A percentile compares a stretch with the other conserved stretches of the same genome.
These are phyloP conservation scores for Schizonepeta tenuifolia DNA, from an alignment of 257 asterid genomes.

Conservation along the genomic window DNA sequence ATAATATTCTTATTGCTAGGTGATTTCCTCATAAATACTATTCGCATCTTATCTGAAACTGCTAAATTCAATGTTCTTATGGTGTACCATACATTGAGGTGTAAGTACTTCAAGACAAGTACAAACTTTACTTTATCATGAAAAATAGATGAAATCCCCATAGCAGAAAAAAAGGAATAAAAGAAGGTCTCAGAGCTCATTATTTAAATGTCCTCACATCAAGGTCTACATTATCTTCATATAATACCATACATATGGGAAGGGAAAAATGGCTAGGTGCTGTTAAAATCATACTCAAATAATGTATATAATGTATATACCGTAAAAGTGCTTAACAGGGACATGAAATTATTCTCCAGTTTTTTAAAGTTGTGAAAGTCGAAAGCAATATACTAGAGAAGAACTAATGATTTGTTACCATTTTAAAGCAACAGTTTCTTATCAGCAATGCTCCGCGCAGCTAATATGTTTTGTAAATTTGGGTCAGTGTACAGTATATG, in stretches of 20 bases:
- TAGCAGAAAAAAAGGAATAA: background rate
- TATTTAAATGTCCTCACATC: background rate
- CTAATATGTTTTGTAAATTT: slow-evolving; percentile 2
- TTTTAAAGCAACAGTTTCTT: background rate
- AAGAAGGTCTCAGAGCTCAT: background rate
- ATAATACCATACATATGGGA: background rate
- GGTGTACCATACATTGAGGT: background rate
- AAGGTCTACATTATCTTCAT: background rate
- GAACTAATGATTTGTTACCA: background rate
- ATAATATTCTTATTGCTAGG: background rate
- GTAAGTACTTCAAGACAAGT: background rate
- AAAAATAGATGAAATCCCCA: background rate
- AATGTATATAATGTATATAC: background rate
- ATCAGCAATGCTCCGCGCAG: slow-evolving; percentile 10
- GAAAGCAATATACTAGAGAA: background rate
- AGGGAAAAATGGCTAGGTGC: background rate
- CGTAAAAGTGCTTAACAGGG: slow-evolving; percentile 10
- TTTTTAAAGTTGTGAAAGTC: background rate
- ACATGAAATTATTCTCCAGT: background rate
- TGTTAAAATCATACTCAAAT: background rate
- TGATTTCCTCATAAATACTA: background rate
- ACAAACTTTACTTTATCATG: background rate
- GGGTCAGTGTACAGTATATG: slow-evolving; percentile 12
- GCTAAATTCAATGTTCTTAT: background rate
- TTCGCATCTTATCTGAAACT: background rate